phyloP scores from a whole-genome alignment of 2,329 filamentous ascomycete genomes.

The Leptographium lundbergii region DNA sequence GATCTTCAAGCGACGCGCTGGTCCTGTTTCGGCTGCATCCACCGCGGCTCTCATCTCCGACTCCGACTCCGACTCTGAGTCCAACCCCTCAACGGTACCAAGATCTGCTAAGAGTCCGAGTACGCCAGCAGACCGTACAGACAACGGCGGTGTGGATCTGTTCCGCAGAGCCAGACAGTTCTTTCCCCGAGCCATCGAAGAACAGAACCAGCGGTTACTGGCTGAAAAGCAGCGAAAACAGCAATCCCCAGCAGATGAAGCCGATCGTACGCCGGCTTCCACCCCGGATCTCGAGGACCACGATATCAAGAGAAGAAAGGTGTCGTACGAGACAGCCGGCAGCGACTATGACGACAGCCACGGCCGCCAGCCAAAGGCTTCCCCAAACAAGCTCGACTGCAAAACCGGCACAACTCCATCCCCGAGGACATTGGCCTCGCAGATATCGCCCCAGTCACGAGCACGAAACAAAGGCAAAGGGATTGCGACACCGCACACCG shows the following conservation, averaged over 20 bases:
- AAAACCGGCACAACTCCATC: background rate
- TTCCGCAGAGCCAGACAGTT: slow-evolving; percentile 39
- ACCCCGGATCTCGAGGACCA: background rate
- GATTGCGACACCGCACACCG: background rate
- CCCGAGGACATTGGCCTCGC: background rate
- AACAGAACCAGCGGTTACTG: slow-evolving; percentile 8
- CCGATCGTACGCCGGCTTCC: background rate
- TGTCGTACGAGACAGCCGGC: slow-evolving; percentile 5
- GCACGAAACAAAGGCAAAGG: slow-evolving; percentile 7
- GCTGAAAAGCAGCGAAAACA: slow-evolving; percentile 13
- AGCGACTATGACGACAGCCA: background rate
- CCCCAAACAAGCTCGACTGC: background rate
- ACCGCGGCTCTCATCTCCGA: background rate
- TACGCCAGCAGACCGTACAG: slow-evolving; percentile 5
- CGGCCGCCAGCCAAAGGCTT: background rate
- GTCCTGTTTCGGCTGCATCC: background rate
- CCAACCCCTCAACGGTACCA: background rate
- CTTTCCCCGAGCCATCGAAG: slow-evolving; percentile 22
- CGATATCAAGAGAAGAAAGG: slow-evolving; percentile 8
- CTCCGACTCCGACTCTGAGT: slow-evolving; percentile 1
- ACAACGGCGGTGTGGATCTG: slow-evolving; percentile 27
- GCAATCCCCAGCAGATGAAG: slow-evolving; percentile 15
- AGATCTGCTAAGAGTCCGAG: background rate
- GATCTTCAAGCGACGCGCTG: slow-evolving; percentile 11
- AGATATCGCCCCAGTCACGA: background rate